phyloP scores from a whole-genome alignment of 331 rosid genomes.

The Phaseolus coccineus region DNA sequence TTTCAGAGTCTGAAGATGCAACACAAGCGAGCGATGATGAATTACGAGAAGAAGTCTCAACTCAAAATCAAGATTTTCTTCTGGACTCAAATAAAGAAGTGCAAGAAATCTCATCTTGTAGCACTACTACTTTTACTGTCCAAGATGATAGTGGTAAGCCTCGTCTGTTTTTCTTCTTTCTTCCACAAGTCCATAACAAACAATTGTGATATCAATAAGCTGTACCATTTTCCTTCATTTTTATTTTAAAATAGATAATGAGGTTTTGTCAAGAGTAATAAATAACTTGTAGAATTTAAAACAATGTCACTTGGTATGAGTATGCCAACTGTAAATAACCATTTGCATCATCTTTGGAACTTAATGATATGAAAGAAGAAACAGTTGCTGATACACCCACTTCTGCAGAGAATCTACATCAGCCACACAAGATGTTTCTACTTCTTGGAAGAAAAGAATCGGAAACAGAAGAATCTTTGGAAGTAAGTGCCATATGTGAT shows the following conservation, averaged over 20 bases:
- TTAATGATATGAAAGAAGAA: background rate
- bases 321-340: background rate
- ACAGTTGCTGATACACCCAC: background rate
- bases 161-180: background rate
- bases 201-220: background rate
- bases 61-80: background rate
- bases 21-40: background rate
- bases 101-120: background rate
- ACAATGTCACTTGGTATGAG: background rate
- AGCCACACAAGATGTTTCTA: background rate
- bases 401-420: slow-evolving; percentile 7
- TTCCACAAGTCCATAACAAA: background rate
- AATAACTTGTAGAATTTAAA: background rate
- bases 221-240: background rate
- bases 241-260: background rate
- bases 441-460: background rate
- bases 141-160: background rate
- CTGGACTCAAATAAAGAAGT: background rate
- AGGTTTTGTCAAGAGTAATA: background rate
- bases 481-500: slow-evolving; percentile 58
- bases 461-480: background rate
- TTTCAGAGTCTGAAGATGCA: slow-evolving; percentile 2
- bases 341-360: background rate
- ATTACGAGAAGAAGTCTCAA: background rate
- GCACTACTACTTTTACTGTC: background rate